These are phyloP conservation scores for Patellifolia procumbens DNA, from an alignment of 179 eudicot genomes.

Conservation along the genomic window DNA sequence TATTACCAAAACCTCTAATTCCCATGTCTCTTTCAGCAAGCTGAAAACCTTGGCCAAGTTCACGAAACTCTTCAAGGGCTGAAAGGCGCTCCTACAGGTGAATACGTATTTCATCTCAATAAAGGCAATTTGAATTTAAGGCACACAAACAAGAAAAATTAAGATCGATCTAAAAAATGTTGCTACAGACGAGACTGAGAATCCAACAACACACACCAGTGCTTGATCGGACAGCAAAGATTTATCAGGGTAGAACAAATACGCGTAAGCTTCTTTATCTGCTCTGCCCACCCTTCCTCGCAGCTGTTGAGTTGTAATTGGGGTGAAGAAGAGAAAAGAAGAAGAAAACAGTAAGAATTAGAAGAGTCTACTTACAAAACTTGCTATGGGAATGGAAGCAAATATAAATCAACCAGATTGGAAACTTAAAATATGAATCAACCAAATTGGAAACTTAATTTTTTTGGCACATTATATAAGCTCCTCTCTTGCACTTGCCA, in stretches of 20 bases:
- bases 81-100: conserved; percentile 75
- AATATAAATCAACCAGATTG: neutral
- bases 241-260: conserved; percentile 81
- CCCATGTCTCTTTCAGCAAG: conserved; percentile 99
- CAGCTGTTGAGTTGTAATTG: conserved; percentile 46
- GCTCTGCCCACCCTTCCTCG: conserved; percentile 98
- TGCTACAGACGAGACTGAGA: neutral
- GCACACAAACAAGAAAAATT: neutral
- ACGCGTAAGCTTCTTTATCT: conserved; percentile 95
- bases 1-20: conserved; percentile 95
- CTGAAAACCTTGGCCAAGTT: conserved; percentile 97
- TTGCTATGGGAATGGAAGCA: neutral
- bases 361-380: conserved; percentile 1
- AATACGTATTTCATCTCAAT: conserved; percentile 2
- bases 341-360: neutral
- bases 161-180: neutral
- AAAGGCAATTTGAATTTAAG: conserved; percentile 8
- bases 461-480: neutral
- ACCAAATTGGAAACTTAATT: neutral
- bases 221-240: conserved; percentile 84
- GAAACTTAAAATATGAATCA: neutral
- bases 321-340: conserved; percentile 11
- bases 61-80: conserved; percentile 93
- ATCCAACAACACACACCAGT: conserved; percentile 45
- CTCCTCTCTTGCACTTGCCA: neutral